Evolutionary conservation across 768 basidiomycete species (phyloP).

Genomic region (Scleroderma citrinum): DNA sequence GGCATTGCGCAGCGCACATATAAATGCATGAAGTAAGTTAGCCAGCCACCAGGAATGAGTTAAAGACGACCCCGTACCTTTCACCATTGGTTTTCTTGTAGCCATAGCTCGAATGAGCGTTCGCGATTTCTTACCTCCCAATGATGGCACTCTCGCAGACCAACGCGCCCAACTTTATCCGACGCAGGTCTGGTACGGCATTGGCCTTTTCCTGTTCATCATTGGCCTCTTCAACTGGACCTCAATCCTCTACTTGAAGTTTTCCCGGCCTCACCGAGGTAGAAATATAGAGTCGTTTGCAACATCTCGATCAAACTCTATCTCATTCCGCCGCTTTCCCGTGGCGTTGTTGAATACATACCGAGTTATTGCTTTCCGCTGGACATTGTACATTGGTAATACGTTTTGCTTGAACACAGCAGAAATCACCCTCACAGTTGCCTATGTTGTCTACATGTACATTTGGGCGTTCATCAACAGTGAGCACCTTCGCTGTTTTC

Average conservation of each 20-base stretch:
- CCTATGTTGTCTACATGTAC: slow-evolving; percentile 39
- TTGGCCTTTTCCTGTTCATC: slow-evolving; percentile 9
- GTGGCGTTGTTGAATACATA: slow-evolving; percentile 34
- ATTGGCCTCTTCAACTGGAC: slow-evolving; percentile 8
- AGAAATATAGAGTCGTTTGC: slow-evolving; percentile 4
- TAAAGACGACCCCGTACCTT: no score
- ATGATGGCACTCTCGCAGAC: not conserved
- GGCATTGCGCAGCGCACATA: no score
- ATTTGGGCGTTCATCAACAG: slow-evolving; percentile 40
- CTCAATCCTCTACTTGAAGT: slow-evolving; percentile 10
- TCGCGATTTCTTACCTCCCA: slow-evolving; percentile 8
- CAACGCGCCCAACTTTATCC: slow-evolving; percentile 7
- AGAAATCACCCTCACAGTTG: slow-evolving; percentile 40
- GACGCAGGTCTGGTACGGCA: slow-evolving; percentile 8
- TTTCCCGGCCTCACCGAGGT: not conserved
- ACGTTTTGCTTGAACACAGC: slow-evolving; percentile 30
- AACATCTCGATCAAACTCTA: slow-evolving; percentile 19
- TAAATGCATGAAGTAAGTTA: no score
- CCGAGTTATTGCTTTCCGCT: slow-evolving; percentile 41
- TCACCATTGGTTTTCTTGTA: not conserved
- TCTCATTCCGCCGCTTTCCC: slow-evolving; percentile 35
- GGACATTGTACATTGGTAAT: slow-evolving; percentile 38
- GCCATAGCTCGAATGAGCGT: not conserved
- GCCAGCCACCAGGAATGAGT: no score
- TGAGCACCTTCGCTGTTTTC: slow-evolving; percentile 19